Conservation (phyloP, 495 filamentous ascomycete genomes). For the Neurospora sp. region DNA sequence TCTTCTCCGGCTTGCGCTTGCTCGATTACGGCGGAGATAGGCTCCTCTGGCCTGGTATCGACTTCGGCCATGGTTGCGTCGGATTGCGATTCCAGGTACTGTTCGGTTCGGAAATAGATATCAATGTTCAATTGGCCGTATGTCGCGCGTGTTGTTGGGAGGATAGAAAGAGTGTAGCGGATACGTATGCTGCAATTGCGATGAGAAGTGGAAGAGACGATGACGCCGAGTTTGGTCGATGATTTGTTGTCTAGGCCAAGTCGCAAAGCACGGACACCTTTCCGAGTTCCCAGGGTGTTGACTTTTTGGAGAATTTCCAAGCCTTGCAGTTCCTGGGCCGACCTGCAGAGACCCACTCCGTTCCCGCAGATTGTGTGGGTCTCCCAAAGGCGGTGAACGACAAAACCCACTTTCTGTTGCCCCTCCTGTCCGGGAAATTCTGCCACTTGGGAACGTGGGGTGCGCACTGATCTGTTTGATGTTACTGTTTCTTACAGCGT, state of each 20-base stretch:
- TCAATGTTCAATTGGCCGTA: background rate
- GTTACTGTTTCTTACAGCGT: background rate
- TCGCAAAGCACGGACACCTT: background rate
- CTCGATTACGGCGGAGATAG: constrained; percentile 1
- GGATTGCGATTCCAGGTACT: background rate
- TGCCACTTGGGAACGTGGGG: constrained; percentile 23
- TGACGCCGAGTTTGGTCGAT: background rate
- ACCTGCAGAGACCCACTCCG: background rate
- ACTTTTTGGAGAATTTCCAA: background rate
- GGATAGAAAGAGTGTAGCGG: background rate
- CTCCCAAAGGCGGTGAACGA: constrained; percentile 8
- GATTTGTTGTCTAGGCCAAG: background rate
- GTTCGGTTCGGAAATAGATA: background rate
- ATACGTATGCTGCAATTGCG: background rate
- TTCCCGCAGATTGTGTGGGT: background rate
- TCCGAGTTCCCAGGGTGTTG: background rate
- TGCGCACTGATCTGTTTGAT: constrained; percentile 3
- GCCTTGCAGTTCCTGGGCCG: background rate
- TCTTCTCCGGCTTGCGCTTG: background rate
- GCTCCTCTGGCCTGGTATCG: constrained; percentile 3
- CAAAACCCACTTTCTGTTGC: constrained; percentile 3
- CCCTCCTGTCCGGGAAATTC: constrained; percentile 20
- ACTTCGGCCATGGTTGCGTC: constrained; percentile 11
- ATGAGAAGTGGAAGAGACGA: background rate
- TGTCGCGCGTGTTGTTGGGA: background rate